Evolutionary conservation across 768 basidiomycete species (phyloP), one percentile per base, ranked within the genome.

Genomic region (Mrakia frigida): DNA sequence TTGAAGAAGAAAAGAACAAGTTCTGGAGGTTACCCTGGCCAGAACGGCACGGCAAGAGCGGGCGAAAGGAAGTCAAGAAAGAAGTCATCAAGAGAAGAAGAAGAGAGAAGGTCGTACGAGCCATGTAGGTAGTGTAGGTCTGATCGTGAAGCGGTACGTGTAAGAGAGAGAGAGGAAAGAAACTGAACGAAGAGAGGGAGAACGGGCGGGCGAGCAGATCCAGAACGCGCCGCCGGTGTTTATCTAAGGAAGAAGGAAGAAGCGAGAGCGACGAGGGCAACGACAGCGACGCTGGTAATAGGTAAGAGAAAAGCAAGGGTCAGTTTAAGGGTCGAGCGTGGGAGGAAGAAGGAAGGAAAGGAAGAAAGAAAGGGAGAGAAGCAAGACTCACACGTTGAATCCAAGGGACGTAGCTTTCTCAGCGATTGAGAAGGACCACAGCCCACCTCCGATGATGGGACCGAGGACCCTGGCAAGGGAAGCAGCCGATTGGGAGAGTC

Each of bases 401-500:
- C 74, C 74, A 9, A 70, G 18, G n/a, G 68, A 41, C 3, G 69
- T 53, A 9, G 65, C 33, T 25, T 68, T 68, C 41, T 75, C 59
- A 13, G 74, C 59, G 35, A 69, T 37, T 31, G 68, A 70, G 67
- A 75, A 25, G 28, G 74, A 75, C 74, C 74, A 75, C 25, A 75
- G 56, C n/a, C 41, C 28, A n/a, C 74, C 74, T 2, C 74, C 74
- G 10, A 68, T 75, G 39, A 83, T 81, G 31, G 94, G 93, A 31
- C 93, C 97, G 52, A 93, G 81, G 84, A 94, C 97, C 56, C 97
- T 88, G 6, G 95, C 93, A 35, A 96, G 88, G 79, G 93, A 94
- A 78, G 96, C 95, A 43, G 93, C 91, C 81, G 93, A 94, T 83
- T 99, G 97, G 0, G 94, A 97, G 31, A 96, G 89, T 25, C 96